Base-by-base conservation (phyloP, 2,329 filamentous ascomycete genomes). In the Davidsoniella virescens region DNA sequence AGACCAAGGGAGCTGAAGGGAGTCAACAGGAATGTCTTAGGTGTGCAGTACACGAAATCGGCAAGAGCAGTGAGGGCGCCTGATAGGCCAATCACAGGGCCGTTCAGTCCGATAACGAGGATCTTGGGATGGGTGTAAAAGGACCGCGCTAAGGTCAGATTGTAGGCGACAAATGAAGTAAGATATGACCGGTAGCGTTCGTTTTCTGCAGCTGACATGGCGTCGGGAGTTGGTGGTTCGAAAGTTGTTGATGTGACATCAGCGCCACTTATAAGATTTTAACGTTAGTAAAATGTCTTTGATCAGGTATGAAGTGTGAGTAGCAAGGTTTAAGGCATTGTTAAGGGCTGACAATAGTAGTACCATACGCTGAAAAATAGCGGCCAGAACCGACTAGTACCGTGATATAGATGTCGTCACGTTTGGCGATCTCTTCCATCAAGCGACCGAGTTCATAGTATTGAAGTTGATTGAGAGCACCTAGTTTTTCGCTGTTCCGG, bases 111-210 rank as follows among this genome's bases (percentile, higher is more conserved):
- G 0, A 82, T 81, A 54, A 96, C 76, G 20, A 96, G 83, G 65
- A 96, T 84, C 69, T 96, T 95, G 58, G 87, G 85, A 67, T 96
- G 92, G 12, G 80, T 81, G 70, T 92, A 88, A 70, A 96, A 94
- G 58, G 87, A 82, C 59, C 86, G 82, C 2, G 88, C 92, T 59
- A 86, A 76, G 72, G 94, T 84, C 51, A 95, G 76, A 71, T 96
- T 96, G 71, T 84, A 82, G 57, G 82, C 71, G 9, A 86, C 82
- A 65, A 96, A 94, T 60, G 63, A 69, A 47, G 74, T 71, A 36
- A 93, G 75, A 68, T 78, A 80, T 57, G 77, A 70, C 40, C 49
- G 47, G 23, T 48, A 49, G 12, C 18, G 39, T 20, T 25, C 40
- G 39, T 50, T 50, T 16, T 17, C 14, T 44, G 43, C 40, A 25